These are phyloP conservation scores for Tilletia indica DNA, from an alignment of 1,284 basidiomycete genomes.

Conservation along the genomic window DNA sequence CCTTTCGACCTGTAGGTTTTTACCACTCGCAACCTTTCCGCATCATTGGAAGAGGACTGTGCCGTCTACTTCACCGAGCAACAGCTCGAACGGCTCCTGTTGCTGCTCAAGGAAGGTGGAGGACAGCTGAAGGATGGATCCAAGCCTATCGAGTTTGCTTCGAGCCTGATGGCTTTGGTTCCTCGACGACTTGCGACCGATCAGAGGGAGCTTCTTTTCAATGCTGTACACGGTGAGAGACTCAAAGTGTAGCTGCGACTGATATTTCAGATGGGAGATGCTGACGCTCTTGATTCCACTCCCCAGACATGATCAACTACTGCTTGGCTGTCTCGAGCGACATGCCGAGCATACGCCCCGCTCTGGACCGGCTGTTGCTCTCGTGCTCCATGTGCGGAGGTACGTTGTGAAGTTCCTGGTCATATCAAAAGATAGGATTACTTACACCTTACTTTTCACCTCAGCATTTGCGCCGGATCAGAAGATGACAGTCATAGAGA, in stretches of 20 bases:
- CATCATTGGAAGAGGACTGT: not conserved
- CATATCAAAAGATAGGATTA: too few relatives aligned
- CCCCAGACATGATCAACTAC: conserved; percentile 1
- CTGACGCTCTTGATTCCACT: not conserved
- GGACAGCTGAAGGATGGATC: conserved; percentile 19
- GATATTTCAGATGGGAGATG: not conserved
- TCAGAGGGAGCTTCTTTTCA: not conserved
- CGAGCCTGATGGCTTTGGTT: conserved; percentile 18
- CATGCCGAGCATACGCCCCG: not conserved
- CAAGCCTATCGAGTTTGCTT: conserved; percentile 21
- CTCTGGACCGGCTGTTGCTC: conserved; percentile 3
- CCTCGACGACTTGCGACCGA: not conserved
- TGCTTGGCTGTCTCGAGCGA: not conserved
- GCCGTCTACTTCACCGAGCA: conserved; percentile 18
- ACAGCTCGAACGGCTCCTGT: conserved; percentile 17
- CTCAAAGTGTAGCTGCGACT: not conserved
- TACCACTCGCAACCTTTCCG: not conserved
- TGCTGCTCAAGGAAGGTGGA: conserved; percentile 9
- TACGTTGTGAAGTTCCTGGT: not conserved
- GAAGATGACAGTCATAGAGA: conserved; percentile 10
- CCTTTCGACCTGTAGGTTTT: not conserved
- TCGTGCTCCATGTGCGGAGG: conserved; percentile 13
- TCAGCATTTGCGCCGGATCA: not conserved
- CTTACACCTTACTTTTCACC: not conserved
- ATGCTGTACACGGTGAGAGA: not conserved